phyloP scores from a whole-genome alignment of 306 rosid genomes.

The Rubus parviflorus region DNA sequence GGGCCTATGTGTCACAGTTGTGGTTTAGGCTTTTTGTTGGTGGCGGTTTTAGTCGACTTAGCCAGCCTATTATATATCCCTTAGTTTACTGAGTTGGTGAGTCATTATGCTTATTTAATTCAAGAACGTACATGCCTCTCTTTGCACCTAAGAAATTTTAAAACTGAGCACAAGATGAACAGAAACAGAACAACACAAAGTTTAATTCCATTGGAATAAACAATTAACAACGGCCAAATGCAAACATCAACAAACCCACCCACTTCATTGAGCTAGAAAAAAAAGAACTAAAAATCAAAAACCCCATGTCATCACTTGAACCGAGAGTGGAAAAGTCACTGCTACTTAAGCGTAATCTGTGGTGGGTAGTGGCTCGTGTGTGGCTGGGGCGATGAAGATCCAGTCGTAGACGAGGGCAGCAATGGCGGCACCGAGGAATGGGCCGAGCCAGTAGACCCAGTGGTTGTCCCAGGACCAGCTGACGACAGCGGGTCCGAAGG shows the following conservation, averaged over 20 bases:
- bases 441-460: conserved; percentile 85
- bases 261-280: not conserved
- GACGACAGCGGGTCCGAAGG: conserved; percentile 85
- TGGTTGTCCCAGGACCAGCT: conserved; percentile 72
- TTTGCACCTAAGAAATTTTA: not conserved
- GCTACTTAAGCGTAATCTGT: conserved; percentile 32
- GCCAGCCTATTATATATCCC: not conserved
- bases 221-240: conserved; percentile 31
- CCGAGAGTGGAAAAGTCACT: not conserved
- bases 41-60: not conserved
- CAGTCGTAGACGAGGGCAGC: conserved; percentile 59
- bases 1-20: not conserved
- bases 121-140: not conserved
- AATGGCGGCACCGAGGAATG: conserved; percentile 56
- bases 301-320: conserved; percentile 6
- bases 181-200: conserved; percentile 29
- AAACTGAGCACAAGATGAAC: conserved; percentile 19
- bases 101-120: not conserved
- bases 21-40: not conserved
- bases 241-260: conserved; percentile 30
- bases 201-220: conserved; percentile 22
- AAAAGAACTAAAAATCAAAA: conserved; percentile 17
- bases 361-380: conserved; percentile 58
- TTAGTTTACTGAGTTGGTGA: conserved; percentile 10
- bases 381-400: conserved; percentile 53